phyloP scores from a whole-genome alignment of 1,139 yeast genomes.

The Zygosaccharomyces sapae region DNA sequence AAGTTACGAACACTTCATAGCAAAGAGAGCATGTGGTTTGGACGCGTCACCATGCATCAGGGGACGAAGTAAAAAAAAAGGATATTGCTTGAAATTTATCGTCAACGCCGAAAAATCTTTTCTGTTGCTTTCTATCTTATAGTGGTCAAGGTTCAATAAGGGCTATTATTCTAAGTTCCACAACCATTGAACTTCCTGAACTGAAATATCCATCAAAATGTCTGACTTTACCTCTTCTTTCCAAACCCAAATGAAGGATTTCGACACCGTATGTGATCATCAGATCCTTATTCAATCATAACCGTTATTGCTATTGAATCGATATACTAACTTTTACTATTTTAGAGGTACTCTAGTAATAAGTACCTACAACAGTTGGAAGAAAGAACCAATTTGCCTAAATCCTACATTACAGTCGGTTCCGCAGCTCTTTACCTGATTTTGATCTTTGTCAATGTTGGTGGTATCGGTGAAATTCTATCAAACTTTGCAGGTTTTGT shows the following conservation, averaged over 20 bases:
- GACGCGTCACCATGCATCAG: neutral
- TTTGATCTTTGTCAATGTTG: slow-evolving; percentile 79
- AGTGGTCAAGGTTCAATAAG: neutral
- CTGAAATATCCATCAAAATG: slow-evolving; percentile 15
- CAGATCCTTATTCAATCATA: no score
- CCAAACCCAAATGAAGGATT: slow-evolving; percentile 27
- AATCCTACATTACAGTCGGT: slow-evolving; percentile 77
- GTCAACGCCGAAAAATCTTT: neutral
- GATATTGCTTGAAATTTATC: neutral
- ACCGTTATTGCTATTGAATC: neutral
- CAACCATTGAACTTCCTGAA: neutral
- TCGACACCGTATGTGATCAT: slow-evolving; percentile 16
- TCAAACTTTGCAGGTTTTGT: slow-evolving; percentile 90
- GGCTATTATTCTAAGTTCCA: neutral
- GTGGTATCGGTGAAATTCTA: slow-evolving; percentile 89
- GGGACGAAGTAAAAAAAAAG: neutral
- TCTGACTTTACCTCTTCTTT: slow-evolving; percentile 26
- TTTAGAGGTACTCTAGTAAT: slow-evolving; percentile 39
- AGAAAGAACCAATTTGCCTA: slow-evolving; percentile 66
- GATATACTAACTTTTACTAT: neutral
- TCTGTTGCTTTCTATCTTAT: neutral
- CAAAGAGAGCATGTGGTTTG: neutral
- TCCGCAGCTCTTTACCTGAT: slow-evolving; percentile 63
- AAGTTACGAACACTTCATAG: neutral
- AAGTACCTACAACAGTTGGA: slow-evolving; percentile 54